These are phyloP conservation scores for Arachnopeziza araneosa DNA, from an alignment of 2,329 filamentous ascomycete species.

Conservation along the genomic window DNA sequence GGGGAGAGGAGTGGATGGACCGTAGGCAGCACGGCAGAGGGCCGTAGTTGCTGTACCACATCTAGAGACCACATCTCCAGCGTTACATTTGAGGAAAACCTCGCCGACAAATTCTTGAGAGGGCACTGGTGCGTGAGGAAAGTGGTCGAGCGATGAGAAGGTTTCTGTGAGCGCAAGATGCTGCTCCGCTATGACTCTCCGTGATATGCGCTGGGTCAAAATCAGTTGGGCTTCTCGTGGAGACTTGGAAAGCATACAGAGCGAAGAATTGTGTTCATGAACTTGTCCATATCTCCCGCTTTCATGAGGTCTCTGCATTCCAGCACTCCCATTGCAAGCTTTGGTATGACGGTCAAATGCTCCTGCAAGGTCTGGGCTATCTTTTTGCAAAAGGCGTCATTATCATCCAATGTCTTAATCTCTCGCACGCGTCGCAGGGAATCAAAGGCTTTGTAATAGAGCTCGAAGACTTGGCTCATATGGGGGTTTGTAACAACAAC, in stretches of 20 bases:
- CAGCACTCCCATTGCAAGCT: conserved; percentile 87
- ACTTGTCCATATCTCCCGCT: conserved; percentile 75
- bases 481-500: conserved; percentile 94
- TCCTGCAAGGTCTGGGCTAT: conserved; percentile 76
- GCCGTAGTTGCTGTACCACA: conserved; percentile 73
- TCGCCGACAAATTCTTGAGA: conserved; percentile 83
- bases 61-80: conserved; percentile 78
- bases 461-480: conserved; percentile 89
- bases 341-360: conserved; percentile 89
- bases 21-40: conserved; percentile 71
- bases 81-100: conserved; percentile 89
- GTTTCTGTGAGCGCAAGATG: conserved; percentile 93
- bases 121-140: conserved; percentile 59
- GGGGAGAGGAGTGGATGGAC: conserved; percentile 64
- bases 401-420: conserved; percentile 80
- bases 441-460: conserved; percentile 97
- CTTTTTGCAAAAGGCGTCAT: conserved; percentile 77
- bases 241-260: conserved; percentile 53
- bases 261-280: conserved; percentile 90
- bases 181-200: conserved; percentile 94
- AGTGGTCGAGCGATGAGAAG: conserved; percentile 86
- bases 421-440: conserved; percentile 78
- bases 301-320: conserved; percentile 83
- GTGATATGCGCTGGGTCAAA: conserved; percentile 71
- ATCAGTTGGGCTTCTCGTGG: neutral